Conservation (phyloP, 257 asterid species). For the Solanum bulbocastanum region DNA sequence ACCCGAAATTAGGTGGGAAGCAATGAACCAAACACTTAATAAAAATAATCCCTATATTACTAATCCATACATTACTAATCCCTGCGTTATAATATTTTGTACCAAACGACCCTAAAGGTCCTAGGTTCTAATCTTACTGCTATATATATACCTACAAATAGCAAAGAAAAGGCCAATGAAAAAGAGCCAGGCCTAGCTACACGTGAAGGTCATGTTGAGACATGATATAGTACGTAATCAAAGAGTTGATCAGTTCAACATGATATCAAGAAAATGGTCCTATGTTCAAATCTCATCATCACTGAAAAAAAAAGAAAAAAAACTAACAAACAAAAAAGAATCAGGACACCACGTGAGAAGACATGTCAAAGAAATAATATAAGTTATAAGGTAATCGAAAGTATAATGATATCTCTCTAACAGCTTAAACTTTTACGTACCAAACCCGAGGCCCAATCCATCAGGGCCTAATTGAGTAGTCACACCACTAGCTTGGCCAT, state of each 20-base stretch:
- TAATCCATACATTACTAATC: too few relatives aligned
- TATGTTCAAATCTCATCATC: background rate
- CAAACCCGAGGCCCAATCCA: conserved; percentile 43
- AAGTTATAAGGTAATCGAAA: background rate
- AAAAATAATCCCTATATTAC: too few relatives aligned
- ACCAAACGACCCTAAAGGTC: background rate
- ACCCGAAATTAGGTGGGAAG: too few relatives aligned
- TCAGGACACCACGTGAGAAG: background rate
- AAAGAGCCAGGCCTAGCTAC: background rate
- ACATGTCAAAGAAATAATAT: background rate
- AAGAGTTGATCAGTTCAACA: too few relatives aligned
- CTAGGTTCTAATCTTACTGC: background rate
- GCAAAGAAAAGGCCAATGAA: background rate
- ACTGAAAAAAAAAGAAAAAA: background rate
- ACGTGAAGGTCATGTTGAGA: background rate
- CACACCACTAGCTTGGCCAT: background rate
- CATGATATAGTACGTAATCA: background rate
- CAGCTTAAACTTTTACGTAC: background rate
- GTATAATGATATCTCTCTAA: background rate
- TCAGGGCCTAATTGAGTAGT: conserved; percentile 31
- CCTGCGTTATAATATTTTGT: too few relatives aligned
- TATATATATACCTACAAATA: too few relatives aligned
- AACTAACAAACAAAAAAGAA: background rate
- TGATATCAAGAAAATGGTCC: background rate
- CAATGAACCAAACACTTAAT: too few relatives aligned